phyloP scores from a whole-genome alignment of 371 early-diverging fungal species.

The Paraphysoderma sedebokerense region DNA sequence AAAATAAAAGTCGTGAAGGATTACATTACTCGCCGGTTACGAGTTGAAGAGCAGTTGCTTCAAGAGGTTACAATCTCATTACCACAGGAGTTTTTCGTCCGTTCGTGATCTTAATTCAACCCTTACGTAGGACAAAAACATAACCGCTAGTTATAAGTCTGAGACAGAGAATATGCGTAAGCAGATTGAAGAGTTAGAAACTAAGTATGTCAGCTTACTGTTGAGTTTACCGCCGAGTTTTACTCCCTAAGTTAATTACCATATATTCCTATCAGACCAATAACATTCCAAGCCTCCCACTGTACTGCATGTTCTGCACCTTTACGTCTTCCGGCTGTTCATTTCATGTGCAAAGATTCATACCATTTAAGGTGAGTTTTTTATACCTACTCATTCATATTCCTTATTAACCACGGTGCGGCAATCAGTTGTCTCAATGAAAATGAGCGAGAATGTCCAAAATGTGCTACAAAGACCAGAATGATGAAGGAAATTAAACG shows the following conservation, averaged over 20 bases:
- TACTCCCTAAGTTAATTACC: not conserved
- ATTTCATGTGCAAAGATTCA: constrained; percentile 83
- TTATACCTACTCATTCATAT: not conserved
- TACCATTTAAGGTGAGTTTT: constrained; percentile 66
- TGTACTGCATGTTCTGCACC: constrained; percentile 64
- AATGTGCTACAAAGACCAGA: constrained; percentile 67
- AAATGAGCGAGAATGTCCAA: constrained; percentile 63
- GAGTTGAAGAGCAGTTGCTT: constrained; percentile 42
- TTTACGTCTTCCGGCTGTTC: constrained; percentile 74
- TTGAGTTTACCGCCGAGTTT: not conserved
- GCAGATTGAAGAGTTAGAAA: constrained; percentile 64
- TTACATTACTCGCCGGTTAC: constrained; percentile 58
- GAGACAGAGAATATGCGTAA: constrained; percentile 58
- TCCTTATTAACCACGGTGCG: not conserved
- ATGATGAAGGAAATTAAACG: constrained; percentile 59
- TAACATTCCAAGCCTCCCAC: constrained; percentile 74
- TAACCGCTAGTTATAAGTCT: constrained; percentile 52
- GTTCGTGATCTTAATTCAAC: not conserved
- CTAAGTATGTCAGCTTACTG: constrained; percentile 17
- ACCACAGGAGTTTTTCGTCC: constrained; percentile 5
- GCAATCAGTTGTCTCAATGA: constrained; percentile 43
- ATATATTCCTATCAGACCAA: constrained; percentile 20
- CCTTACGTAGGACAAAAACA: constrained; percentile 23
- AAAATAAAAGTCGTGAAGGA: constrained; percentile 68
- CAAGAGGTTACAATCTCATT: constrained; percentile 23